These are phyloP conservation scores for Pseudisothecium myosuroides DNA, from an alignment of 225 moss, liverwort and hornwort species.

Conservation along the genomic window DNA sequence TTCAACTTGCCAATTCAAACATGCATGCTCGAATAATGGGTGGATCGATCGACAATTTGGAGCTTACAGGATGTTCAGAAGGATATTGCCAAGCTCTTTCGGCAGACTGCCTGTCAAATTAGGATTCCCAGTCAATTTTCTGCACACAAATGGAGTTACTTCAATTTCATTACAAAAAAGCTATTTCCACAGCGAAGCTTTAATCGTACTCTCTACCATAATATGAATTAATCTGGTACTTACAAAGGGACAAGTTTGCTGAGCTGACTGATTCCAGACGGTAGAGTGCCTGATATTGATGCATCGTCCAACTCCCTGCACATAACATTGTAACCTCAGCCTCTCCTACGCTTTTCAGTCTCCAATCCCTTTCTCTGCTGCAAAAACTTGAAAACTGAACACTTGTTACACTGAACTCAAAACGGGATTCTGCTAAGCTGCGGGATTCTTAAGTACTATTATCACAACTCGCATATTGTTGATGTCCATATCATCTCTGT, in stretches of 20 bases:
- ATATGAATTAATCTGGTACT: background rate
- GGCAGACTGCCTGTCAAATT: background rate
- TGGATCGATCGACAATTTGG: background rate
- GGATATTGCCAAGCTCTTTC: background rate
- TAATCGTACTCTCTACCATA: background rate
- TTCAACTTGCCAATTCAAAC: background rate
- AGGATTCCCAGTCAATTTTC: background rate
- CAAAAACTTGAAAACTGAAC: background rate
- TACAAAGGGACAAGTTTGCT: background rate
- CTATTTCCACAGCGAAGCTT: background rate
- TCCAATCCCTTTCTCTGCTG: background rate
- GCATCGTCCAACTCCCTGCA: background rate
- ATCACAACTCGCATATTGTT: background rate
- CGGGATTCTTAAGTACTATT: background rate
- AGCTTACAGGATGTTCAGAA: slow-evolving; percentile 9
- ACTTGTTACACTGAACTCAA: background rate
- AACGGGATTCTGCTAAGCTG: background rate
- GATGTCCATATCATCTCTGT: background rate
- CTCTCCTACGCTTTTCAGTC: background rate
- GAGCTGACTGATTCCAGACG: background rate
- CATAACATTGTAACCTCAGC: background rate
- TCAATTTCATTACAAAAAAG: background rate
- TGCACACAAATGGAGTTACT: background rate
- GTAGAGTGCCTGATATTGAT: background rate
- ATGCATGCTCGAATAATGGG: background rate